These are phyloP conservation scores for Ilyonectria robusta DNA, from an alignment of 2,329 filamentous ascomycete genomes.

Conservation along the genomic window DNA sequence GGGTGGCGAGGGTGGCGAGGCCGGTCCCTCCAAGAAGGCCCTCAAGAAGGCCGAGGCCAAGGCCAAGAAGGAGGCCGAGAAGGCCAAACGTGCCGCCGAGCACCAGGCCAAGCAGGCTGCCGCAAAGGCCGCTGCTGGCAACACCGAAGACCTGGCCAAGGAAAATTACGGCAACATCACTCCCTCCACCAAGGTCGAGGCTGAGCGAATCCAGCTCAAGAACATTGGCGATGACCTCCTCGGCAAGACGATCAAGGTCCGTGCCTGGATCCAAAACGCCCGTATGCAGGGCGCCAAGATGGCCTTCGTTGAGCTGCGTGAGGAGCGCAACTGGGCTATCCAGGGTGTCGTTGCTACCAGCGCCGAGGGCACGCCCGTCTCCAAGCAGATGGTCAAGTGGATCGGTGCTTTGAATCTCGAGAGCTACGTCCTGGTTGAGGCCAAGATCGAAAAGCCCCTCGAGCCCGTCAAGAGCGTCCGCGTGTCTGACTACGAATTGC, in stretches of 20 bases:
- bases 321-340: constrained; percentile 81
- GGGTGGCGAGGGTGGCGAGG: constrained; percentile 38
- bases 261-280: constrained; percentile 88
- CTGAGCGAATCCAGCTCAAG: constrained; percentile 72
- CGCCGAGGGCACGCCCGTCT: constrained; percentile 75
- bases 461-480: constrained; percentile 91
- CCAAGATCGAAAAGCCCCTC: constrained; percentile 82
- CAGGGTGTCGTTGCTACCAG: constrained; percentile 84
- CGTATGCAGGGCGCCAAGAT: constrained; percentile 93
- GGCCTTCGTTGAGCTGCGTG: constrained; percentile 87
- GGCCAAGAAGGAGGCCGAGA: constrained; percentile 89
- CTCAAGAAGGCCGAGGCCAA: constrained; percentile 88
- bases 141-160: constrained; percentile 77
- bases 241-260: constrained; percentile 80
- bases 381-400: constrained; percentile 96
- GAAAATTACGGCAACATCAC: constrained; percentile 85
- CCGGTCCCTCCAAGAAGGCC: constrained; percentile 66
- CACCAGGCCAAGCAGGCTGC: constrained; percentile 80
- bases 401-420: constrained; percentile 81
- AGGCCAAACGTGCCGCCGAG: constrained; percentile 80
- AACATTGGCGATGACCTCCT: constrained; percentile 75
- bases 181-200: constrained; percentile 69
- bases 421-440: constrained; percentile 87
- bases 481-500: constrained; percentile 86
- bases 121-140: constrained; percentile 75